phyloP scores from a whole-genome alignment of 257 asterid genomes.

The Solanum boliviense region DNA sequence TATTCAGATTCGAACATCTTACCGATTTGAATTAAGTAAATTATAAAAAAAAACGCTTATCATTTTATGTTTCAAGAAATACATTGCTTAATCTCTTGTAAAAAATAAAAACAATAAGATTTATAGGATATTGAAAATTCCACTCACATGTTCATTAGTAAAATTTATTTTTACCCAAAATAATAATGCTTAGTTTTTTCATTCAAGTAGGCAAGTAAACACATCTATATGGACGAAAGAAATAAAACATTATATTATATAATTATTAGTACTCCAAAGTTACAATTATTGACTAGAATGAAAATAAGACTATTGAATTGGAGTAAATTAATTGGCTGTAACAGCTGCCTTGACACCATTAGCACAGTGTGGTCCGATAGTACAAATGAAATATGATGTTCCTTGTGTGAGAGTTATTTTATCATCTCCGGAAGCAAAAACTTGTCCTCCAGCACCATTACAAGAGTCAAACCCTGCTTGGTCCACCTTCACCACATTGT shows the following conservation, averaged over 20 bases:
- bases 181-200: not conserved
- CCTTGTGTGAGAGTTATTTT: not conserved
- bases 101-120: not conserved
- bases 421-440: not conserved
- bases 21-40: too few relatives aligned
- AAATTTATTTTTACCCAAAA: not conserved
- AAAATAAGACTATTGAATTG: not conserved
- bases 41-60: not conserved
- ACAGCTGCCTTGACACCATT: not conserved
- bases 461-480: not conserved
- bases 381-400: not conserved
- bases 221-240: not conserved
- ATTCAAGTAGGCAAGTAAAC: not conserved
- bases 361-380: not conserved
- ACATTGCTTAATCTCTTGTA: not conserved
- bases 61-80: too few relatives aligned
- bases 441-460: not conserved
- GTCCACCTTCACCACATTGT: not conserved
- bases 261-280: not conserved
- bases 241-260: not conserved
- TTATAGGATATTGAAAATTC: not conserved
- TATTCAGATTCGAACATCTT: too few relatives aligned
- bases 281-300: not conserved
- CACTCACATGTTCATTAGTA: not conserved
- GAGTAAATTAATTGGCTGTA: not conserved